Percentiles rank a stretch among this genome's conserved stretches.
Evolutionary conservation across 139 green algal species (phyloP).

Genomic region (Marvania coccoides): DNA sequence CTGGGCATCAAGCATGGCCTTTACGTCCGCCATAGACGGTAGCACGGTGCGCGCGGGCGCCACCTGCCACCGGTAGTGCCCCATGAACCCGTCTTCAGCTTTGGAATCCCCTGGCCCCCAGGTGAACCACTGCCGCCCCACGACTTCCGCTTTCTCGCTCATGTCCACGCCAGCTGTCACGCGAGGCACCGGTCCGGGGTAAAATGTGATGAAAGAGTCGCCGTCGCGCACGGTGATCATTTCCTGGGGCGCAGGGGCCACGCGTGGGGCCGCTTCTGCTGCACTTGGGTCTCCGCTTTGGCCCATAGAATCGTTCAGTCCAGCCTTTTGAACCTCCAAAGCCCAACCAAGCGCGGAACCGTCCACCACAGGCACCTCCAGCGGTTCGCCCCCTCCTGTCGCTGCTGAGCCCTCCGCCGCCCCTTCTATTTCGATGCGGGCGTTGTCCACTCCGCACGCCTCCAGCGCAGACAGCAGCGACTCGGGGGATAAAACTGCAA

Average conservation of each 20-base stretch:
- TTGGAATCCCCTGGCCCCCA: constrained; percentile 41
- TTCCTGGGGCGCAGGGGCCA: constrained; percentile 2
- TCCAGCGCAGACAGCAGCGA: constrained; percentile 79
- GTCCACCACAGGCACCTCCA: constrained; percentile 78
- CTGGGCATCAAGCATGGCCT: neutral
- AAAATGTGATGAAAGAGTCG: constrained; percentile 67
- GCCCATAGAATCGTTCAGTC: constrained; percentile 15
- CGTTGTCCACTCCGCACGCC: constrained; percentile 78
- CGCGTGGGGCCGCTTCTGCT: neutral
- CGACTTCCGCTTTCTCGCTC: constrained; percentile 38
- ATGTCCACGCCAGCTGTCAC: constrained; percentile 65
- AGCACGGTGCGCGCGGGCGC: neutral
- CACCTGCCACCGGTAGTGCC: constrained; percentile 8
- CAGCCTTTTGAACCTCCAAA: constrained; percentile 32
- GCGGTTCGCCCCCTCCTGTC: neutral
- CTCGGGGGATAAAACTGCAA: constrained; percentile 36
- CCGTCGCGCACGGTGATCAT: constrained; percentile 51
- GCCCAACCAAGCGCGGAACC: constrained; percentile 66
- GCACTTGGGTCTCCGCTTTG: neutral
- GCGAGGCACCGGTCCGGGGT: constrained; percentile 37
- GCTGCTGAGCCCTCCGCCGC: constrained; percentile 12
- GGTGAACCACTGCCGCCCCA: constrained; percentile 83
- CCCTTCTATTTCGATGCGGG: constrained; percentile 64
- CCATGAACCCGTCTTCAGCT: neutral
- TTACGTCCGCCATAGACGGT: neutral